phyloP scores from a whole-genome alignment of 768 basidiomycete species.

The Infundibulicybe gibba region DNA sequence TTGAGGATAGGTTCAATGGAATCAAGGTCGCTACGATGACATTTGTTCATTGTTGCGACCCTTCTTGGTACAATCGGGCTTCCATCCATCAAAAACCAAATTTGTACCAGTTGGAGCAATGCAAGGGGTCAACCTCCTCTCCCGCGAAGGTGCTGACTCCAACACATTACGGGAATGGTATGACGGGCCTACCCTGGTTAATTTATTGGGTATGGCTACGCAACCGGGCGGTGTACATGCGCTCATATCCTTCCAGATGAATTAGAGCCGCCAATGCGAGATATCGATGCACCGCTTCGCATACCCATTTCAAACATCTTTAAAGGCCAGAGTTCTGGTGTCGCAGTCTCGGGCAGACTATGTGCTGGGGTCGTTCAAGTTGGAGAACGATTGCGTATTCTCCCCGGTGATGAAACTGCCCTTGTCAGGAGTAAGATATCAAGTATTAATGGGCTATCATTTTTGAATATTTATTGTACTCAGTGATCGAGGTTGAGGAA shows the following conservation, averaged over 20 bases:
- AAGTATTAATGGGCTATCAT: not conserved
- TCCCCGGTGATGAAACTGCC: conserved; percentile 91
- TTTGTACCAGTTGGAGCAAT: conserved; percentile 92
- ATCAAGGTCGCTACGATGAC: conserved; percentile 77
- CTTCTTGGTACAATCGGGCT: conserved; percentile 89
- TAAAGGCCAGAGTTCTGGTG: conserved; percentile 78
- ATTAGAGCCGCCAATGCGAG: conserved; percentile 76
- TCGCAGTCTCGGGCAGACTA: conserved; percentile 78
- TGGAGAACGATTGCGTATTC: conserved; percentile 80
- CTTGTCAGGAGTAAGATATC: conserved; percentile 59
- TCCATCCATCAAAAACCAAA: conserved; percentile 68
- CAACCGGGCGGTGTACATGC: not conserved
- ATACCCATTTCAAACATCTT: conserved; percentile 95
- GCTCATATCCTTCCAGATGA: conserved; percentile 44
- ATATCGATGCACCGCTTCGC: conserved; percentile 73
- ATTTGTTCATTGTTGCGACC: conserved; percentile 71
- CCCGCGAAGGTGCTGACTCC: conserved; percentile 43
- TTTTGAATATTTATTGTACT: not conserved
- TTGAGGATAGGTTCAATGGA: conserved; percentile 76
- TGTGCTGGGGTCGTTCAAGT: conserved; percentile 89
- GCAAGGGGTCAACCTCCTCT: conserved; percentile 79
- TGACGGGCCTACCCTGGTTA: conserved; percentile 77
- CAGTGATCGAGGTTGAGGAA: conserved; percentile 86
- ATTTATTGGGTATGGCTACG: conserved; percentile 63
- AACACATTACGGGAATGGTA: conserved; percentile 70